Conservation (phyloP, 208 protist genomes). For the Crithidia expoeki region DNA sequence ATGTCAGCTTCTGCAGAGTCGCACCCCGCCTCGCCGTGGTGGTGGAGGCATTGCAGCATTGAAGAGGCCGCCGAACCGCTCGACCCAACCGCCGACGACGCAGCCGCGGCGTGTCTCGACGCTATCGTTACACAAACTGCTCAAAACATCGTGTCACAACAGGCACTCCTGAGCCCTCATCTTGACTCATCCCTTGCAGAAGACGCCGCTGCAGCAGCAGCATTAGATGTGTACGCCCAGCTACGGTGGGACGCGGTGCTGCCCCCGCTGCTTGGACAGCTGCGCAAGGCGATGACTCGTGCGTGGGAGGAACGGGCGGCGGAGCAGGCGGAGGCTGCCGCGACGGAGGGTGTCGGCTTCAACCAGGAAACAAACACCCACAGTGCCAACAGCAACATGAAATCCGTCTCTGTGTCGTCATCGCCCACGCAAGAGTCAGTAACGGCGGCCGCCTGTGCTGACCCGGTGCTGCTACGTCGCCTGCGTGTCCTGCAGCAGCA, state of each 20-base stretch:
- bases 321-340: conserved; percentile 33
- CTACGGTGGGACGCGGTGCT: conserved; percentile 18
- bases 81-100: conserved; percentile 46
- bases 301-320: conserved; percentile 43
- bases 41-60: conserved; percentile 68
- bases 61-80: conserved; percentile 45
- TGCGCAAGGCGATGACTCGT: conserved; percentile 42
- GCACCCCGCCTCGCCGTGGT: conserved; percentile 22
- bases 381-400: not conserved
- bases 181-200: not conserved
- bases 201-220: not conserved
- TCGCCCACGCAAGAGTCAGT: conserved; percentile 5
- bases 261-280: conserved; percentile 23
- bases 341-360: not conserved
- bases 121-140: conserved; percentile 23
- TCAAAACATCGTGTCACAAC: conserved; percentile 9
- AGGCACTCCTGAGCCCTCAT: not conserved
- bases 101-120: conserved; percentile 20
- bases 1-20: conserved; percentile 10
- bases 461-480: conserved; percentile 26
- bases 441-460: not conserved
- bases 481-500: conserved; percentile 37
- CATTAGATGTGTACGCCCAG: conserved; percentile 9
- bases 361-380: not conserved
- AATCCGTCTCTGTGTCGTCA: not conserved